Conservation (phyloP, 148 eudicot species). For the Fallopia convolvulus region DNA sequence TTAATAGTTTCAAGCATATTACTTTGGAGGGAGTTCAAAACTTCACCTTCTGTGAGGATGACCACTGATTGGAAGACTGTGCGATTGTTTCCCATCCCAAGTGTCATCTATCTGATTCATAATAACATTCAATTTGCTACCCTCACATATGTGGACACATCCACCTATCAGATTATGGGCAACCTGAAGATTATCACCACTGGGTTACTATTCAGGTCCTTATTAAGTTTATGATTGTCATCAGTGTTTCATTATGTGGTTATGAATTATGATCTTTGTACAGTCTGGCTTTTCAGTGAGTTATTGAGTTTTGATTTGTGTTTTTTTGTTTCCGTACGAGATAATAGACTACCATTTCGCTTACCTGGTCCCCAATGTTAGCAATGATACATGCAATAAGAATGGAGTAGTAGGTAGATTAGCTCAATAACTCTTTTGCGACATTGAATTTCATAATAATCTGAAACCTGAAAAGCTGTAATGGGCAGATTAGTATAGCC, state of each 20-base stretch:
- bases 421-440: not conserved
- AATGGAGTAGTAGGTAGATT: not conserved
- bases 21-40: conserved; percentile 67
- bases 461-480: not conserved
- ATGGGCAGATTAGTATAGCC: not conserved
- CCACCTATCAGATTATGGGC: conserved; percentile 96
- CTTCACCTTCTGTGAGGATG: conserved; percentile 68
- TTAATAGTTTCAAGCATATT: conserved; percentile 61
- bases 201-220: conserved; percentile 80
- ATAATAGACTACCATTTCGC: not conserved
- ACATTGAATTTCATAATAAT: not conserved
- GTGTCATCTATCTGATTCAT: conserved; percentile 86
- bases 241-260: not conserved
- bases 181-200: conserved; percentile 96
- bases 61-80: conserved; percentile 88
- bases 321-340: not conserved
- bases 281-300: not conserved
- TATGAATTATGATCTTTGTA: not conserved
- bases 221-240: conserved; percentile 3
- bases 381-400: not conserved
- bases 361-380: not conserved
- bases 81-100: conserved; percentile 88
- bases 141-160: conserved; percentile 85
- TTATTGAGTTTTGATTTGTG: not conserved
- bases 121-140: conserved; percentile 98